Evolutionary conservation across 2,329 filamentous ascomycete genomes (phyloP).

Genomic region (Talaromyces sp.): DNA sequence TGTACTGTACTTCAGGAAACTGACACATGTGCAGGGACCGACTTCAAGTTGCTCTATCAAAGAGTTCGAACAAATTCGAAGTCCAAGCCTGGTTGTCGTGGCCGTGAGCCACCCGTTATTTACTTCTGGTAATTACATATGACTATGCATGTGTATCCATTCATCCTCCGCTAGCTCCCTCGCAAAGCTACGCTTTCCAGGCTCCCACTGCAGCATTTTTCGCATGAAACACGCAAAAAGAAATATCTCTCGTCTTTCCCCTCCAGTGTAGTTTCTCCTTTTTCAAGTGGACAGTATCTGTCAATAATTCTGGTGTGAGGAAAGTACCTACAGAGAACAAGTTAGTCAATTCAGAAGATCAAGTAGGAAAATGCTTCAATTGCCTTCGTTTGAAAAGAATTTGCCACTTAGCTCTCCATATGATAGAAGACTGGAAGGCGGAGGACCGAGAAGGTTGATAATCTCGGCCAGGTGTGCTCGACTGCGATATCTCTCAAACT

Average conservation of each 20-base stretch:
- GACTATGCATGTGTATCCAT: slow-evolving; percentile 28
- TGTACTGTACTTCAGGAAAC: too few species aligned
- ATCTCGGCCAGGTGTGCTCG: slow-evolving; percentile 55
- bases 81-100: too few species aligned
- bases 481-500: slow-evolving; percentile 44
- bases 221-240: slow-evolving; percentile 37
- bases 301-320: slow-evolving; percentile 22
- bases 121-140: too few species aligned
- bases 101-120: too few species aligned
- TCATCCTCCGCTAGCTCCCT: slow-evolving; percentile 32
- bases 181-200: slow-evolving; percentile 32
- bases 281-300: slow-evolving; percentile 33
- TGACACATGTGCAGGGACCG: too few species aligned
- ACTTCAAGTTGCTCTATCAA: too few species aligned
- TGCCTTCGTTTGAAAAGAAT: slow-evolving; percentile 47
- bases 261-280: slow-evolving; percentile 43
- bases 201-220: slow-evolving; percentile 44
- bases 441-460: slow-evolving; percentile 49
- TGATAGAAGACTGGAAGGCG: slow-evolving; percentile 41
- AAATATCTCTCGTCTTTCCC: slow-evolving; percentile 30
- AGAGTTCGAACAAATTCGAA: too few species aligned
- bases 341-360: not conserved
- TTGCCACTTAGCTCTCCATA: slow-evolving; percentile 35
- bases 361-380: too few species aligned
- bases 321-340: slow-evolving; percentile 32